Percentiles rank a stretch among this genome's conserved stretches.
These are phyloP conservation scores for Clavispora phyllophila DNA, from an alignment of 805 yeast genomes.

Conservation along the genomic window DNA sequence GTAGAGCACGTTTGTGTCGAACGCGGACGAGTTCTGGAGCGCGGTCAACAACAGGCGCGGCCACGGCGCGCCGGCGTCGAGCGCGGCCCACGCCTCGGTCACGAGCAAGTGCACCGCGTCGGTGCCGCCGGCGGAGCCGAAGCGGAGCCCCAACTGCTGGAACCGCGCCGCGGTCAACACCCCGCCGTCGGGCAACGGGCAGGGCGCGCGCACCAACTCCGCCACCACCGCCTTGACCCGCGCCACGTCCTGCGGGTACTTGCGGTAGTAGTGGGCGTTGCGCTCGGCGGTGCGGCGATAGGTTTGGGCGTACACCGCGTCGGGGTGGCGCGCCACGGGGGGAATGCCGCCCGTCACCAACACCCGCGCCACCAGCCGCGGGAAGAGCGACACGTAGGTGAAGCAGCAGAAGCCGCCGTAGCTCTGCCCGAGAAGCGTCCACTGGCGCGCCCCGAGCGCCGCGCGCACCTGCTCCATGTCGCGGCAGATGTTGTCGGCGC, in stretches of 20 bases:
- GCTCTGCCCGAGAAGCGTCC: slow-evolving; percentile 54
- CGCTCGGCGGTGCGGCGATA: slow-evolving; percentile 43
- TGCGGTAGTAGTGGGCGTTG: slow-evolving; percentile 42
- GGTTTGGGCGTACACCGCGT: slow-evolving; percentile 46
- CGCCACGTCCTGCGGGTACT: slow-evolving; percentile 43
- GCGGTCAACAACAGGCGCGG: slow-evolving; percentile 31
- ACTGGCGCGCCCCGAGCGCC: slow-evolving; percentile 25
- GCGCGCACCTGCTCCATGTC: slow-evolving; percentile 46
- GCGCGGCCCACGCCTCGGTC: slow-evolving; percentile 34
- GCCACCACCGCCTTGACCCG: slow-evolving; percentile 33
- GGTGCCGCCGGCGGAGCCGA: slow-evolving; percentile 50
- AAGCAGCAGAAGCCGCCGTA: slow-evolving; percentile 51
- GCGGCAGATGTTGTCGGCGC: slow-evolving; percentile 50
- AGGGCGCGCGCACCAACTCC: slow-evolving; percentile 26
- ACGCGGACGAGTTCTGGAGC: slow-evolving; percentile 32
- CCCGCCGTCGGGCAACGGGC: slow-evolving; percentile 49
- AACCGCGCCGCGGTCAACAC: slow-evolving; percentile 44
- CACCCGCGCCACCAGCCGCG: slow-evolving; percentile 38
- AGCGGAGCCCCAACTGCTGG: slow-evolving; percentile 46
- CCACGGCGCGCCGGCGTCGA: slow-evolving; percentile 30
- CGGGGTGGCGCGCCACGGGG: slow-evolving; percentile 41
- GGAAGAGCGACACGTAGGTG: slow-evolving; percentile 45
- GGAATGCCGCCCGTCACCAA: slow-evolving; percentile 58
- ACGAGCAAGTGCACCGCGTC: slow-evolving; percentile 44
- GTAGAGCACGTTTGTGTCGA: slow-evolving; percentile 52